Conservation (phyloP, 2,329 filamentous ascomycete genomes). For the Aspergillus texensis region DNA sequence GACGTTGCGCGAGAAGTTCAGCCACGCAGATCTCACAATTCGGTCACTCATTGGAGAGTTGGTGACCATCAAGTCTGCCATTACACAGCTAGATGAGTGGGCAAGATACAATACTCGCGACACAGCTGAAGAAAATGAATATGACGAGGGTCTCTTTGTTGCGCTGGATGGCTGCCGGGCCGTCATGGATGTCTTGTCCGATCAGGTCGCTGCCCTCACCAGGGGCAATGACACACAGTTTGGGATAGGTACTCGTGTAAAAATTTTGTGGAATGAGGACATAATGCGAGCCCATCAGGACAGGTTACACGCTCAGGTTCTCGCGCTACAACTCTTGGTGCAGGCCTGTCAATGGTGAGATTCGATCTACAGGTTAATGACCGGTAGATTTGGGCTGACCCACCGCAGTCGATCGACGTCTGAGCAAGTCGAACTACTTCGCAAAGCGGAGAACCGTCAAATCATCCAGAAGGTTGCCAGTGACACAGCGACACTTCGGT, state of each 20-base stretch:
- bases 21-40: constrained; percentile 42
- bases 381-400: neutral
- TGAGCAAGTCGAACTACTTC: constrained; percentile 39
- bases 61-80: constrained; percentile 38
- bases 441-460: constrained; percentile 33
- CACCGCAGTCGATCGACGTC: constrained; percentile 32
- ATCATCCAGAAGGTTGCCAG: constrained; percentile 41
- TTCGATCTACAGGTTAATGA: neutral
- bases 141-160: constrained; percentile 33
- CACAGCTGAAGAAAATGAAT: constrained; percentile 29
- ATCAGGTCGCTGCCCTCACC: constrained; percentile 36
- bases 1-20: constrained; percentile 37
- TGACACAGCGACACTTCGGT: constrained; percentile 39
- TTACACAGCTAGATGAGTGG: constrained; percentile 42
- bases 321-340: constrained; percentile 41
- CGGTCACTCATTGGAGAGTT: constrained; percentile 40
- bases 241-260: constrained; percentile 31
- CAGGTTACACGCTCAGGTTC: constrained; percentile 39
- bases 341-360: constrained; percentile 44
- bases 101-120: constrained; percentile 27
- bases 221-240: constrained; percentile 23
- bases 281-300: constrained; percentile 40
- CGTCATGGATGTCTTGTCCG: constrained; percentile 39
- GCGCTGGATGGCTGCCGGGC: constrained; percentile 39
- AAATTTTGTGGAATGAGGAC: constrained; percentile 41